Evolutionary conservation across 768 basidiomycete species (phyloP), one percentile per base, ranked within the genome.

Genomic region (Termitomyces sp.): DNA sequence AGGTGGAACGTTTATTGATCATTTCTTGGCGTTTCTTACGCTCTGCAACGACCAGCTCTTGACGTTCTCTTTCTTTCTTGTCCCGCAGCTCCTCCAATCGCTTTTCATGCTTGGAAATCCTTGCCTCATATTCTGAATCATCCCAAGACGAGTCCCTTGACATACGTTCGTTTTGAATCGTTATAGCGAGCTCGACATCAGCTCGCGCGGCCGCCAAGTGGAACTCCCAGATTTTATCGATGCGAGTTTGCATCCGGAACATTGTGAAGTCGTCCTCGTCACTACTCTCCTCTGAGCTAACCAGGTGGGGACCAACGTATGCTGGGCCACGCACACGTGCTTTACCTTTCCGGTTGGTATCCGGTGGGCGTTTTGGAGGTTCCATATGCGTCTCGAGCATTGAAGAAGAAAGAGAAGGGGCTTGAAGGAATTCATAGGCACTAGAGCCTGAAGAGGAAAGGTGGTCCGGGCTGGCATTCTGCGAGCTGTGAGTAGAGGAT

Each of bases 181-280:
- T 70, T 52, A 77, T 67, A 5, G 75, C 75, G 25, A 81, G 73
- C 55, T 76, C 68, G 50, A 79, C 75, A 60, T 81, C 82, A 7
- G 75, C 73, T 10, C 72, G 68, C 8, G 78, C 80, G 15, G 82
- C 82, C 38, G 72, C 73, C 61, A 73, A 74, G 72, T 83, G 75
- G 77, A 86, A 80, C 70, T 85, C 72, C 59, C 77, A 73, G 62
- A 84, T 78, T 73, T 83, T 80, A 43, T 72, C 54, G 61, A 81
- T 71, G 57, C 82, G 79, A 3, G 75, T 74, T 25, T 77, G 69
- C 70, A 81, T 76, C 61, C 83, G 82, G 68, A 76, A 80, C 38
- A 70, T 69, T 57, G 78, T 77, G 51, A 80, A 79, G 10, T 77
- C 74, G 37, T 72, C 76, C 50, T 77, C 77, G 37, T 74, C 68